Base-by-base conservation (phyloP, 495 filamentous ascomycete species). In the Lophium mytilinum region DNA sequence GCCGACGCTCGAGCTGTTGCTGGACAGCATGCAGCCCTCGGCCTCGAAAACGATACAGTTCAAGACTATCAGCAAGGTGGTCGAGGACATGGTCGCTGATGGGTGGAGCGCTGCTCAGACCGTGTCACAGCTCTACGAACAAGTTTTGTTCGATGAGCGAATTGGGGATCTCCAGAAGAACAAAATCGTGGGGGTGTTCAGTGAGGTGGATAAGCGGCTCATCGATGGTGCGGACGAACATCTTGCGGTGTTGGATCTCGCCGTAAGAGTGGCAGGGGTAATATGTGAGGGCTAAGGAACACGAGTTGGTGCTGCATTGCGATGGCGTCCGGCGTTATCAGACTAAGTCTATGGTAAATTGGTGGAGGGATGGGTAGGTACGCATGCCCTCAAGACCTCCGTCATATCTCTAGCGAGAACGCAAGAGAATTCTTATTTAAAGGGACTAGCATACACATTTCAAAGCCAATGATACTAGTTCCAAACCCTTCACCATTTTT, bases 191-290 rank as follows among this genome's bases (percentile, higher is more conserved):
- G 78, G 86, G 62, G 77, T 89, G 19, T 97, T 99, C 67, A 95
- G 89, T 0, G 92, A 96, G 69, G 75, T 90, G 50, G 93, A 99
- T 63, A 96, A 95, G 77, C 80, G 93, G 50, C 71, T 99, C 48
- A 86, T 94, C n/a, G 94, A 99, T 70, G 93, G 93, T n/a, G 85
- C 89, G 3, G 94, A 99, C 67, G 93, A 99, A 71, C 90, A 97
- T 66, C 72, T 99, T 18, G 88, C 86, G 9, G 86, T 97, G 43
- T 69, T 97, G 40, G 93, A 99, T 70, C 68, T 96, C 56, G 76
- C 85, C 18, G 72, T 97, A 58, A 81, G 87, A 63, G 83, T 96
- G 68, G 84, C 87, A 0, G 83, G 83, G 11, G 84, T 95, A 50
- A 61, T 97, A 61, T 78, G 78, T 21, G 73, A 73, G 58, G 58